These are phyloP conservation scores for Akanthomyces muscarius DNA, from an alignment of 2,329 filamentous ascomycete species.

Conservation along the genomic window DNA sequence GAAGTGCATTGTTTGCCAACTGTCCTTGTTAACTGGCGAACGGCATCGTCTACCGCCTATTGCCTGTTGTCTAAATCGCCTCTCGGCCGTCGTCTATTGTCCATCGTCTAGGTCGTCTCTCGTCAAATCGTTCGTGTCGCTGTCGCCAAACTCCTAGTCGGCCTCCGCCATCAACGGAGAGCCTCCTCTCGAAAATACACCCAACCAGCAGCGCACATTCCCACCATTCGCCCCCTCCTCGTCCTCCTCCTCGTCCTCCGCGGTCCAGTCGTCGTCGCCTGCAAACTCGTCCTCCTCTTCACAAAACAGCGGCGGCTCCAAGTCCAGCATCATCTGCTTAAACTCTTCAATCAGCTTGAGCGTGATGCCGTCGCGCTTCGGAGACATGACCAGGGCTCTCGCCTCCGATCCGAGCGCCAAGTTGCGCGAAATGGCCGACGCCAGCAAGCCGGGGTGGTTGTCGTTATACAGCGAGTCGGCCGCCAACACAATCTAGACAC, in stretches of 20 bases:
- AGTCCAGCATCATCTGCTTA: conserved; percentile 52
- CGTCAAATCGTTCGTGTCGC: background rate
- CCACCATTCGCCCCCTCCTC: conserved; percentile 35
- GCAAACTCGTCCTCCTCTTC: conserved; percentile 59
- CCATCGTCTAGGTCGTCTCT: background rate
- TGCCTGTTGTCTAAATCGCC: background rate
- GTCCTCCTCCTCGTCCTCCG: conserved; percentile 42
- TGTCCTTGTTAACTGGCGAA: background rate
- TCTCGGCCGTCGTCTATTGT: background rate
- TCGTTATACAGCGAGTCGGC: conserved; percentile 87
- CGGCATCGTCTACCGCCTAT: background rate
- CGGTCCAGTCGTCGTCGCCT: conserved; percentile 71
- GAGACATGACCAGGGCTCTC: conserved; percentile 74
- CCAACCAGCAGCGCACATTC: conserved; percentile 65
- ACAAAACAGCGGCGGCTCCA: conserved; percentile 44
- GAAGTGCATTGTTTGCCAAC: background rate
- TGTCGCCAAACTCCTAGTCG: background rate
- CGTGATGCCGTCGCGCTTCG: conserved; percentile 67
- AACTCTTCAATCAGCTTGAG: conserved; percentile 60
- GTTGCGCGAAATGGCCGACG: conserved; percentile 63
- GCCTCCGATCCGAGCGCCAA: conserved; percentile 54
- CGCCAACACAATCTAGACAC: conserved; percentile 64
- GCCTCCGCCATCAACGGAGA: conserved; percentile 18
- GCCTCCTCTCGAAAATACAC: conserved; percentile 47
- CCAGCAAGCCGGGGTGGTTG: conserved; percentile 72